A percentile compares a stretch with the other conserved stretches of the same genome.
Evolutionary conservation across 2,329 filamentous ascomycete species (phyloP).

Genomic region (Penicillium palitans): DNA sequence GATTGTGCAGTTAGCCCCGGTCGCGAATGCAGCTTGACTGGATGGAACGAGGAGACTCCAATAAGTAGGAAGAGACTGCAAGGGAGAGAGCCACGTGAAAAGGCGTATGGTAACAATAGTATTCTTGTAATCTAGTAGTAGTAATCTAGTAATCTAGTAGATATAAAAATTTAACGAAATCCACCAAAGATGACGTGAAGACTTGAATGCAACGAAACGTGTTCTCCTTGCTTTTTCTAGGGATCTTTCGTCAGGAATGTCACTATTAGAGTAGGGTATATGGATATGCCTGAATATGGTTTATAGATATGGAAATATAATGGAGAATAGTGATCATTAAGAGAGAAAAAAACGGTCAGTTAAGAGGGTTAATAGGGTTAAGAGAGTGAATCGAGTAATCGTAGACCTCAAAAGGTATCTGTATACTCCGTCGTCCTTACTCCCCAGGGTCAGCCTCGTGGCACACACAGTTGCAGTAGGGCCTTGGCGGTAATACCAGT

Average conservation of each 20-base stretch:
- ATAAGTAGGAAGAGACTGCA: background rate
- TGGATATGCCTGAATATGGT: background rate
- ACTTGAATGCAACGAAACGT: slow-evolving; percentile 6
- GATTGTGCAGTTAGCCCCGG: slow-evolving; percentile 6
- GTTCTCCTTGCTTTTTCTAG: slow-evolving; percentile 11
- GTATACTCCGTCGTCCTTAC: slow-evolving; percentile 2
- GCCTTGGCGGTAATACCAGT: slow-evolving; percentile 25
- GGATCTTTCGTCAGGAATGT: background rate
- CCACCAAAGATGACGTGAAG: slow-evolving; percentile 5
- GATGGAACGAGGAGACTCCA: slow-evolving; percentile 4
- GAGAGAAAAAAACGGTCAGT: background rate
- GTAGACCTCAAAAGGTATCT: background rate
- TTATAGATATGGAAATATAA: too few relatives aligned
- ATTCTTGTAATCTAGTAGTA: background rate
- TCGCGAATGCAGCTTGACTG: slow-evolving; percentile 9
- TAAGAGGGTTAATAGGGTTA: background rate
- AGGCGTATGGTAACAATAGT: slow-evolving; percentile 4
- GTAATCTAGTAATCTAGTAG: background rate
- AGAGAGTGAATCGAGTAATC: background rate
- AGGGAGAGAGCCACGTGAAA: slow-evolving; percentile 11
- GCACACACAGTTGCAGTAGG: slow-evolving; percentile 23
- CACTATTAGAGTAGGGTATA: background rate
- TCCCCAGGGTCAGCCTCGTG: slow-evolving; percentile 31
- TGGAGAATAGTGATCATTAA: background rate
- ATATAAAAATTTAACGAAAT: background rate